Conservation (phyloP, 225 moss, liverwort and hornwort genomes). For the Lunularia cruciata region DNA sequence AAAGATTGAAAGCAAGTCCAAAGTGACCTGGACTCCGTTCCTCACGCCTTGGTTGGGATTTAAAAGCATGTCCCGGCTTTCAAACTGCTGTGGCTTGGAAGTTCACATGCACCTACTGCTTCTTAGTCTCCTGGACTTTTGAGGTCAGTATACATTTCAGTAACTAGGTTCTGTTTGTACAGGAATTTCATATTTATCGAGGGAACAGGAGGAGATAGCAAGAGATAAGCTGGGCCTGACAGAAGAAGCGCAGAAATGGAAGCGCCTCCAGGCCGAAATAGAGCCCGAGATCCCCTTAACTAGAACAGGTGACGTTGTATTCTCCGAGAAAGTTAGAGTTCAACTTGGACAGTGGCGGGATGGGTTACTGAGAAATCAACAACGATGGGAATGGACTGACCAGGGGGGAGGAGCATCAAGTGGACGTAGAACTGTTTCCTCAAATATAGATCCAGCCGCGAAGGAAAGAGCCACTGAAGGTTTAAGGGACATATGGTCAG, state of each 20-base stretch:
- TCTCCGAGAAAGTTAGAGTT: slow-evolving; percentile 59
- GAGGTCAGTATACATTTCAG: neutral
- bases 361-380: slow-evolving; percentile 51
- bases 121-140: neutral
- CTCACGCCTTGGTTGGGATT: too few species aligned
- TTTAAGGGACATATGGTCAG: slow-evolving; percentile 4
- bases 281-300: slow-evolving; percentile 58
- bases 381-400: slow-evolving; percentile 54
- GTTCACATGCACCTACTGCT: neutral
- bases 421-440: neutral
- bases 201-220: slow-evolving; percentile 70
- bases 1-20: too few species aligned
- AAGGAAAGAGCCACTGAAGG: slow-evolving; percentile 1
- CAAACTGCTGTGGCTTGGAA: too few species aligned
- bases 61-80: too few species aligned
- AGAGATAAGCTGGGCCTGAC: slow-evolving; percentile 56
- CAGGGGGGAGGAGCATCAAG: slow-evolving; percentile 17
- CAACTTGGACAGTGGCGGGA: slow-evolving; percentile 78
- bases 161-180: neutral
- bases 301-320: slow-evolving; percentile 52
- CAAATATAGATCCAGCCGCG: neutral
- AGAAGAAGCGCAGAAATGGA: slow-evolving; percentile 33
- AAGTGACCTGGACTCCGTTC: too few species aligned
- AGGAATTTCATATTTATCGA: slow-evolving; percentile 74
- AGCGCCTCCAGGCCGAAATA: slow-evolving; percentile 21